Evolutionary conservation across 345 rosid genomes (phyloP).

Genomic region (Dipteronia sinensis): DNA sequence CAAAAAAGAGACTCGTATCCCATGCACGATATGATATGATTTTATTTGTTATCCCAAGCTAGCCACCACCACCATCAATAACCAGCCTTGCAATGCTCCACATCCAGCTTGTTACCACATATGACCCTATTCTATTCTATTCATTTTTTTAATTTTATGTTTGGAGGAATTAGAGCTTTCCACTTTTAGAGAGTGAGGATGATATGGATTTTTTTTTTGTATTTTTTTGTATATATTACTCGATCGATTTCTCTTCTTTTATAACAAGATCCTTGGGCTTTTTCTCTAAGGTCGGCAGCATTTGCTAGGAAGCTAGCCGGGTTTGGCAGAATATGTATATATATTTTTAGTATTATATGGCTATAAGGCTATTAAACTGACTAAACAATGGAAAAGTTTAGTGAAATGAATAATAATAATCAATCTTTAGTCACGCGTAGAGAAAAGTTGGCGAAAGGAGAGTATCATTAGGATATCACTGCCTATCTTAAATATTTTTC

Average conservation of each 20-base stretch:
- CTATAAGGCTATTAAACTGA: not conserved
- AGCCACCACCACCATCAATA: slow-evolving; percentile 18
- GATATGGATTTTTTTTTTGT: not conserved
- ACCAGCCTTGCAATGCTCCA: slow-evolving; percentile 47
- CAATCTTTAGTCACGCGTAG: slow-evolving; percentile 48
- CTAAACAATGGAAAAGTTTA: slow-evolving; percentile 26
- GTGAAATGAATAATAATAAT: slow-evolving; percentile 21
- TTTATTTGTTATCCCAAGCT: slow-evolving; percentile 16
- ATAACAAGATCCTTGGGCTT: slow-evolving; percentile 29
- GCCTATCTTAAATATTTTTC: not conserved
- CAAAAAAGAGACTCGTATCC: slow-evolving; percentile 28
- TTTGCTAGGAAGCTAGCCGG: slow-evolving; percentile 30
- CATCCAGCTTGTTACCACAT: slow-evolving; percentile 30
- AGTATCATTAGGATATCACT: slow-evolving; percentile 38
- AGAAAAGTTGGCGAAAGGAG: slow-evolving; percentile 30
- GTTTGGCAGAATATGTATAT: slow-evolving; percentile 17
- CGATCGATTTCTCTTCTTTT: slow-evolving; percentile 10
- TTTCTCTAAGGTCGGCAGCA: slow-evolving; percentile 33
- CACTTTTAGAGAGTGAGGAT: slow-evolving; percentile 19
- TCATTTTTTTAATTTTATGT: not conserved
- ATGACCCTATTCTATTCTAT: no score
- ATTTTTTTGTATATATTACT: not conserved
- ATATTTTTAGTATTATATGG: not conserved
- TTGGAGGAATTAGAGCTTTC: slow-evolving; percentile 10
- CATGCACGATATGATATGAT: slow-evolving; percentile 29